Evolutionary conservation across 1,284 basidiomycete genomes (phyloP).

Genomic region (Laetiporus sulphureus): DNA sequence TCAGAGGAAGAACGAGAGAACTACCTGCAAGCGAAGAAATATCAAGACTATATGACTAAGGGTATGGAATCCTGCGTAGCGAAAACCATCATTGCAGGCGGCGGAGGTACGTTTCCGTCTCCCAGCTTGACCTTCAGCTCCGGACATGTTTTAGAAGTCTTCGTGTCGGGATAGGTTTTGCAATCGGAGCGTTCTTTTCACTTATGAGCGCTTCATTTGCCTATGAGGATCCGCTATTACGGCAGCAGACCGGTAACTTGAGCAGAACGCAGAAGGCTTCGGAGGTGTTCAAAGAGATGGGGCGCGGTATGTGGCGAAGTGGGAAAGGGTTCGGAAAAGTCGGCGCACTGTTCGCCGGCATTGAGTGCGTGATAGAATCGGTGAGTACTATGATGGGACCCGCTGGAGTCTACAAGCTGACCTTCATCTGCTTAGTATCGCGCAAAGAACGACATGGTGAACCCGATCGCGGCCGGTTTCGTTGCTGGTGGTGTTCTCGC

Average conservation of each 20-base stretch:
- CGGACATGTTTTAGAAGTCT: slow-evolving; percentile 19
- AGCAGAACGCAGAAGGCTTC: slow-evolving; percentile 73
- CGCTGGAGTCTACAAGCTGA: slow-evolving; percentile 4
- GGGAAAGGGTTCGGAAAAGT: slow-evolving; percentile 96
- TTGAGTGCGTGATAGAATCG: slow-evolving; percentile 94
- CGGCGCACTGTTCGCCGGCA: slow-evolving; percentile 87
- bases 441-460: slow-evolving; percentile 91
- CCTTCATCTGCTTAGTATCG: slow-evolving; percentile 60
- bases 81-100: slow-evolving; percentile 78
- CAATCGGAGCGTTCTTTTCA: slow-evolving; percentile 91
- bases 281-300: slow-evolving; percentile 93
- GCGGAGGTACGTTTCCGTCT: slow-evolving; percentile 52
- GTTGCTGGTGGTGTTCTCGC: slow-evolving; percentile 79
- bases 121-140: neutral
- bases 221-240: slow-evolving; percentile 89
- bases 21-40: slow-evolving; percentile 66
- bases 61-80: slow-evolving; percentile 82
- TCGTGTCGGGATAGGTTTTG: slow-evolving; percentile 60
- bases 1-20: slow-evolving; percentile 75
- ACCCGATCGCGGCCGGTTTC: slow-evolving; percentile 70
- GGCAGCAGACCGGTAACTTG: slow-evolving; percentile 57
- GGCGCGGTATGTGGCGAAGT: slow-evolving; percentile 83
- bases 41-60: slow-evolving; percentile 60
- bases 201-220: slow-evolving; percentile 94
- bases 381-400: slow-evolving; percentile 48